Percentiles rank a stretch among this genome's conserved stretches.
Conservation (phyloP, 176 grass and related monocot genomes). For the Tillandsia fasciculata region DNA sequence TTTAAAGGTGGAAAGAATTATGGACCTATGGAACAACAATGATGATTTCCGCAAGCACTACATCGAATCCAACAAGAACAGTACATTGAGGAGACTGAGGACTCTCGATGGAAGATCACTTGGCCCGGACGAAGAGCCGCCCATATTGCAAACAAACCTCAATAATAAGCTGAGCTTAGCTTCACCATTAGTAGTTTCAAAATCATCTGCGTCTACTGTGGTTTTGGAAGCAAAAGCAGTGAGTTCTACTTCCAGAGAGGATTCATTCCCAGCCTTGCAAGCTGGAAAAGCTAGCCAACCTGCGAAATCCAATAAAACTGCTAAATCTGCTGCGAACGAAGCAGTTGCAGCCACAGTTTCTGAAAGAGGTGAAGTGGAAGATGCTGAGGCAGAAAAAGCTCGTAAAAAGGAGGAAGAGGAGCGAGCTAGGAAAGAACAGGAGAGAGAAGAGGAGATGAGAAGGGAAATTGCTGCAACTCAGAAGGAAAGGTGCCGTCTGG, state of each 20-base stretch:
- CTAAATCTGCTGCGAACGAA: conserved; percentile 22
- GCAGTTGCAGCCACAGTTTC: not conserved
- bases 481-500: conserved; percentile 47
- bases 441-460: conserved; percentile 45
- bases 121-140: conserved; percentile 65
- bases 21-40: conserved; percentile 67
- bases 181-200: conserved; percentile 17
- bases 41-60: conserved; percentile 70
- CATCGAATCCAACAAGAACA: conserved; percentile 56
- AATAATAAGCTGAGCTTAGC: conserved; percentile 37
- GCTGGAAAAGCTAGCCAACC: conserved; percentile 23
- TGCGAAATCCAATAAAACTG: conserved; percentile 35
- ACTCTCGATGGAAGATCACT: conserved; percentile 79
- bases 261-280: conserved; percentile 38
- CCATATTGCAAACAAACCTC: conserved; percentile 34
- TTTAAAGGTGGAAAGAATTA: conserved; percentile 51
- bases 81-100: conserved; percentile 64
- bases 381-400: conserved; percentile 32
- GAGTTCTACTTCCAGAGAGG: conserved; percentile 19
- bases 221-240: conserved; percentile 25
- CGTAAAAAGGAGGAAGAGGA: conserved; percentile 30
- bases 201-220: not conserved
- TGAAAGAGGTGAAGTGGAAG: conserved; percentile 30
- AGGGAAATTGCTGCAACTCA: conserved; percentile 43
- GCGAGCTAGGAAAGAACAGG: conserved; percentile 30